Evolutionary conservation across 805 yeast genomes (phyloP).

Genomic region (Nakazawaea pomicola): DNA sequence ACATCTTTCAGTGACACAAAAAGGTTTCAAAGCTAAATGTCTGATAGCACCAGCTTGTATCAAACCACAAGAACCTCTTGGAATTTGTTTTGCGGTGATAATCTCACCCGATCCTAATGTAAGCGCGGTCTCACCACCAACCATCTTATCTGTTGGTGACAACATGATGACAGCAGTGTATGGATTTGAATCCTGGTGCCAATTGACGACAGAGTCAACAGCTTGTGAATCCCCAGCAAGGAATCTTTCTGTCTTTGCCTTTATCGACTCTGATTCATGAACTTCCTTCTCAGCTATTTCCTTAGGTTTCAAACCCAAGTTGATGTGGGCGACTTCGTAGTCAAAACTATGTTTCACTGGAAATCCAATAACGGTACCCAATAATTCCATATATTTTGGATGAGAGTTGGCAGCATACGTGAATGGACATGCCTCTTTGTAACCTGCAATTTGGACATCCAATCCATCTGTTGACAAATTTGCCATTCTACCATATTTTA

Average conservation of each 20-base stretch:
- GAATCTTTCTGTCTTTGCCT: slow-evolving; percentile 14
- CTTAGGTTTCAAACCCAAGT: slow-evolving; percentile 29
- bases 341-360: slow-evolving; percentile 34
- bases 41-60: slow-evolving; percentile 23
- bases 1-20: slow-evolving; percentile 24
- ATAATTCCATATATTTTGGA: slow-evolving; percentile 33
- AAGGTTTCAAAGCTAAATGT: slow-evolving; percentile 22
- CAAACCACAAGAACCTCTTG: slow-evolving; percentile 21
- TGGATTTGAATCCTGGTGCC: slow-evolving; percentile 39
- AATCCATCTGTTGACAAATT: slow-evolving; percentile 21
- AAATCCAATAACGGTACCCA: slow-evolving; percentile 34
- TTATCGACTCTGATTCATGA: slow-evolving; percentile 10
- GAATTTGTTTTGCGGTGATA: slow-evolving; percentile 18
- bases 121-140: slow-evolving; percentile 40
- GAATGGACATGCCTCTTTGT: slow-evolving; percentile 26
- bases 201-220: slow-evolving; percentile 29
- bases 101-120: slow-evolving; percentile 30
- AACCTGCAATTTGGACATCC: slow-evolving; percentile 32
- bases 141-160: slow-evolving; percentile 36
- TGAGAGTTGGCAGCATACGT: slow-evolving; percentile 35
- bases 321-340: slow-evolving; percentile 35
- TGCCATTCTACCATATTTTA: slow-evolving; percentile 36
- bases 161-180: slow-evolving; percentile 40
- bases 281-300: slow-evolving; percentile 19
- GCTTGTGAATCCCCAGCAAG: slow-evolving; percentile 30